A percentile compares a stretch with the other conserved stretches of the same genome.
Evolutionary conservation across 257 asterid genomes (phyloP).

Genomic region (Paraleonurus japonicus): DNA sequence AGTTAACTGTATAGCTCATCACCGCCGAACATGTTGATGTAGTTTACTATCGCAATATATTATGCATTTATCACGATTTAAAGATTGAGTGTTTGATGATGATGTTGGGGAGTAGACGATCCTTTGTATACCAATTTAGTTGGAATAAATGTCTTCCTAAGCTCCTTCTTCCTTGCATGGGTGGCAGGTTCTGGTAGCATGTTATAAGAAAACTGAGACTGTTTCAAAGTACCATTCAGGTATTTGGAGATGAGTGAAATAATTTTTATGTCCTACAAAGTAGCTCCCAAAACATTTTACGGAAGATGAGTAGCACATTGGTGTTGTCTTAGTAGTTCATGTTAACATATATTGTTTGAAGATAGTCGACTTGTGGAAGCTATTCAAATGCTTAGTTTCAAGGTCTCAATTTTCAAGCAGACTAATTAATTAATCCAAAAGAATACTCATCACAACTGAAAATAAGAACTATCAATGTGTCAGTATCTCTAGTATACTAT

Average conservation of each 20-base stretch:
- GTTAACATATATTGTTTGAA: background rate
- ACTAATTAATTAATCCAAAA: background rate
- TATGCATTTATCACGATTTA: slow-evolving; percentile 1
- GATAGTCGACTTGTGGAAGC: slow-evolving; percentile 13
- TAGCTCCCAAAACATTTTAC: background rate
- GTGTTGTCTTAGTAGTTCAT: background rate
- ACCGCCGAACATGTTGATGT: background rate
- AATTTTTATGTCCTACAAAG: background rate
- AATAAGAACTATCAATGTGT: background rate
- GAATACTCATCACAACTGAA: background rate
- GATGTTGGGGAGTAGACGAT: background rate
- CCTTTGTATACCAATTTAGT: background rate
- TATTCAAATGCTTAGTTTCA: slow-evolving; percentile 11
- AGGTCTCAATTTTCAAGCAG: background rate
- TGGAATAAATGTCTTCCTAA: background rate
- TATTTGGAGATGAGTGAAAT: background rate
- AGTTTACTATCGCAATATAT: slow-evolving; percentile 1
- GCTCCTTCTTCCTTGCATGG: background rate
- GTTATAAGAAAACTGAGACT: background rate
- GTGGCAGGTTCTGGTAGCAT: background rate
- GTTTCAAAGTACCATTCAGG: background rate
- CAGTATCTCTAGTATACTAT: background rate
- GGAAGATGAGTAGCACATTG: slow-evolving; percentile 6
- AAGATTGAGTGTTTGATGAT: slow-evolving; percentile 1
- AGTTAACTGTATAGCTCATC: slow-evolving; percentile 10